phyloP scores from a whole-genome alignment of 768 basidiomycete genomes.

The Chalciporus pseudorubinellus region DNA sequence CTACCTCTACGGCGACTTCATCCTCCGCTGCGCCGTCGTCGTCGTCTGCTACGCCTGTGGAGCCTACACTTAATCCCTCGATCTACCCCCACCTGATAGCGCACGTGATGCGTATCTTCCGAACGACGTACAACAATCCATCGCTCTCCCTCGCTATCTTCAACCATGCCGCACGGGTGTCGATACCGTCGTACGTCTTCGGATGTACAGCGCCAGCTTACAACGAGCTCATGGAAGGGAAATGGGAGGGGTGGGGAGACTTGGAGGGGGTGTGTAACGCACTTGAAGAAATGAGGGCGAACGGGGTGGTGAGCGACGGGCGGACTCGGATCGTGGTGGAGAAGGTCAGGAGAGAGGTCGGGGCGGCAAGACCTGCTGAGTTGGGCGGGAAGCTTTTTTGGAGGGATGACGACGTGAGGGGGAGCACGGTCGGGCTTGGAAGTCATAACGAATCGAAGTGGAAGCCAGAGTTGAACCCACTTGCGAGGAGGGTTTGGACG shows the following conservation, averaged over 20 bases:
- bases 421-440: slow-evolving; percentile 22
- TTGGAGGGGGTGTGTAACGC: slow-evolving; percentile 69
- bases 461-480: slow-evolving; percentile 31
- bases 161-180: slow-evolving; percentile 70
- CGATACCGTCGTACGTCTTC: slow-evolving; percentile 79
- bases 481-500: slow-evolving; percentile 41
- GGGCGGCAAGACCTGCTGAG: slow-evolving; percentile 49
- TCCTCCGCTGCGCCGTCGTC: neutral
- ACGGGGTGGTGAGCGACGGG: slow-evolving; percentile 66
- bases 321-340: slow-evolving; percentile 63
- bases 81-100: slow-evolving; percentile 77
- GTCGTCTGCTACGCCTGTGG: neutral
- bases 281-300: slow-evolving; percentile 78
- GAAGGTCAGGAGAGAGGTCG: slow-evolving; percentile 59
- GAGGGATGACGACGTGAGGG: slow-evolving; percentile 39
- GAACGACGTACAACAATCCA: slow-evolving; percentile 76
- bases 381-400: slow-evolving; percentile 25
- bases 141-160: slow-evolving; percentile 82
- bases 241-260: slow-evolving; percentile 84
- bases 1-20: neutral
- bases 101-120: slow-evolving; percentile 72
- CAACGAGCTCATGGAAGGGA: slow-evolving; percentile 84
- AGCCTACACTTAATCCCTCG: slow-evolving; percentile 51
- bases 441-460: slow-evolving; percentile 32
- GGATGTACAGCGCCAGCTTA: slow-evolving; percentile 88